phyloP scores from a whole-genome alignment of 306 rosid genomes.

The Herpetospermum pedunculosum region DNA sequence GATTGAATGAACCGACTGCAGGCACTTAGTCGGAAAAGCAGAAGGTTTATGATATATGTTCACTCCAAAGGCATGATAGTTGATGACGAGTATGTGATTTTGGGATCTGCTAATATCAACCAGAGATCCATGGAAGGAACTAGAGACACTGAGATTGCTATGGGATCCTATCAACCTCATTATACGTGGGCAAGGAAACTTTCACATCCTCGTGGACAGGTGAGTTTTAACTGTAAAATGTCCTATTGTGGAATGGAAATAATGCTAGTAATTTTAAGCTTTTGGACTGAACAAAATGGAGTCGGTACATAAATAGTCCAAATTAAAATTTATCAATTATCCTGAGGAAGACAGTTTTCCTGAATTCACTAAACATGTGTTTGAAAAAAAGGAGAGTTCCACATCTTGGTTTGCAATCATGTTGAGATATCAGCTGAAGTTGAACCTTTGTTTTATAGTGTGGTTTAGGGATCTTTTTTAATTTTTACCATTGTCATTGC shows the following conservation, averaged over 20 bases:
- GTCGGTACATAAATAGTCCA: not conserved
- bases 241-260: not conserved
- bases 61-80: slow-evolving; percentile 98
- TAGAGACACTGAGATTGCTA: slow-evolving; percentile 98
- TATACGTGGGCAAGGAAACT: slow-evolving; percentile 67
- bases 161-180: slow-evolving; percentile 87
- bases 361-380: not conserved
- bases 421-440: not conserved
- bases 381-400: not conserved
- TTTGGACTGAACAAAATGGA: not conserved
- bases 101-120: slow-evolving; percentile 97
- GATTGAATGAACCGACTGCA: slow-evolving; percentile 24
- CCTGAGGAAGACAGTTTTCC: not conserved
- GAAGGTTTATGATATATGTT: slow-evolving; percentile 94
- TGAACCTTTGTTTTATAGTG: not conserved
- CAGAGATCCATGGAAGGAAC: slow-evolving; percentile 99
- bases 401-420: not conserved
- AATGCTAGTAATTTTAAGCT: not conserved
- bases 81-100: slow-evolving; percentile 79
- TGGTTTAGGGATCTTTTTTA: not conserved
- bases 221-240: slow-evolving; percentile 9
- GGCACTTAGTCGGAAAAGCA: slow-evolving; percentile 57
- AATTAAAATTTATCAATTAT: too few species aligned
- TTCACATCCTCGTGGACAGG: slow-evolving; percentile 71
- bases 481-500: not conserved